Conservation (phyloP, 2,329 filamentous ascomycete species). For the Exserohilum turcica region DNA sequence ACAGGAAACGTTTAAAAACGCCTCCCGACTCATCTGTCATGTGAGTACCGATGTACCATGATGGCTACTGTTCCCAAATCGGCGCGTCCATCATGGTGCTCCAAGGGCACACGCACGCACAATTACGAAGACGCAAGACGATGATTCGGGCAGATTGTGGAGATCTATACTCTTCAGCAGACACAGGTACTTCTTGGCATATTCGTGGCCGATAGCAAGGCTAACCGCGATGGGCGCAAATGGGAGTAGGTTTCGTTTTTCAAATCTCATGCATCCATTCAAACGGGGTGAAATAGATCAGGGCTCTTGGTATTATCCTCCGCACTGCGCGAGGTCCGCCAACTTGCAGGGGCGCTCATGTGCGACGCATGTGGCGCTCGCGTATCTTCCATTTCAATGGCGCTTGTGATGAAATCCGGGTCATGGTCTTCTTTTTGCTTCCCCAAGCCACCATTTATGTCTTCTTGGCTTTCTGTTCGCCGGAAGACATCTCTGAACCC, state of each 20-base stretch:
- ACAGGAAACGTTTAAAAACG: not conserved
- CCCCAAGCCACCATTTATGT: constrained; percentile 24
- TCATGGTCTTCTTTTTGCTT: constrained; percentile 20
- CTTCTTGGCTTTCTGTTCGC: constrained; percentile 30
- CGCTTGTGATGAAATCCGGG: constrained; percentile 32
- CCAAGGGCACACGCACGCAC: not conserved
- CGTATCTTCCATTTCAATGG: constrained; percentile 30
- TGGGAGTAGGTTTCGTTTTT: constrained; percentile 1
- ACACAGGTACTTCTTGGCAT: not conserved
- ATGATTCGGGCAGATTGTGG: not conserved
- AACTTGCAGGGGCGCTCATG: constrained; percentile 16
- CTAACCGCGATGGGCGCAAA: constrained; percentile 1
- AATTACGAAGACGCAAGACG: not conserved
- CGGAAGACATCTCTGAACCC: constrained; percentile 20
- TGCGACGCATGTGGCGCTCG: constrained; percentile 15
- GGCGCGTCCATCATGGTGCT: constrained; percentile 34
- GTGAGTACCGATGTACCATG: constrained; percentile 24
- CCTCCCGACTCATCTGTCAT: not conserved
- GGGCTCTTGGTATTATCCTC: constrained; percentile 13
- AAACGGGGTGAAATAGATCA: constrained; percentile 18
- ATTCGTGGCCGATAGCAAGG: not conserved
- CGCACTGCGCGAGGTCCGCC: constrained; percentile 17
- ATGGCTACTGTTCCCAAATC: constrained; percentile 19
- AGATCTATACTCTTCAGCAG: not conserved
- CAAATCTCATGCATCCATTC: constrained; percentile 8